Base-by-base conservation (phyloP, 1,284 basidiomycete genomes). In the Ustilago nuda region DNA sequence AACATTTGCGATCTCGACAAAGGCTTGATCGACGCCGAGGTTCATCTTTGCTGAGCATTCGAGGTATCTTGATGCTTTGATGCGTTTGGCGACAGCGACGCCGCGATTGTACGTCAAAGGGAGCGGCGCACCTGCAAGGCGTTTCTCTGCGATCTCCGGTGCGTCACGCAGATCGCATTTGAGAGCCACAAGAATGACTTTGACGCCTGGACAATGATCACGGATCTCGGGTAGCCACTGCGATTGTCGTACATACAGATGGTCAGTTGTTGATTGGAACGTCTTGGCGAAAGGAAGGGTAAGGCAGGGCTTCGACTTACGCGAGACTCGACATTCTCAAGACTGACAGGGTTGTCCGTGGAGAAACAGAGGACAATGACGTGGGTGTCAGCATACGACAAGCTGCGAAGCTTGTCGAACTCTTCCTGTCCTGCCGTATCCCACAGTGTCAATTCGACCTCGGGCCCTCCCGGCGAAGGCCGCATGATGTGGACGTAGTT, bases 381-480 rank as follows among this genome's bases (percentile, higher is more conserved):
- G 87, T 98, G 93, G 0, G 95, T 97, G 85, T 98, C 95, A 3
- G 95, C 93, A 85, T 98, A 98, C 39, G 92, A 94, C 33, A 98
- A 87, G 17, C 94, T 94, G 54, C 96, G 90, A 61, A 98, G 87
- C 56, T 94, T 89, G 85, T 97, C 95, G 85, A 98, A 98, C 81
- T 98, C 95, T 88, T 98, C 95, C 87, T 97, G 94, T 30, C 94
- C 95, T 43, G 95, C 95, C 46, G 95, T 98, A 86, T 98, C 96
- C 95, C 95, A 98, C 66, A 98, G 85, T 82, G 93, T 94, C 55
- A 98, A 88, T 84, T 98, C 95, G 12, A 98, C 91, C 23, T 90
- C 85, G 77, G 93, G 91, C 37, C 93, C 93, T 66, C 27, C 19
- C 1, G 95, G 93, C 30, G 59, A 41, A 5, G 62, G 62, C 19